Conservation (phyloP, 352 stramenopile genomes). For the Phytopythium cucurbitacearum region DNA sequence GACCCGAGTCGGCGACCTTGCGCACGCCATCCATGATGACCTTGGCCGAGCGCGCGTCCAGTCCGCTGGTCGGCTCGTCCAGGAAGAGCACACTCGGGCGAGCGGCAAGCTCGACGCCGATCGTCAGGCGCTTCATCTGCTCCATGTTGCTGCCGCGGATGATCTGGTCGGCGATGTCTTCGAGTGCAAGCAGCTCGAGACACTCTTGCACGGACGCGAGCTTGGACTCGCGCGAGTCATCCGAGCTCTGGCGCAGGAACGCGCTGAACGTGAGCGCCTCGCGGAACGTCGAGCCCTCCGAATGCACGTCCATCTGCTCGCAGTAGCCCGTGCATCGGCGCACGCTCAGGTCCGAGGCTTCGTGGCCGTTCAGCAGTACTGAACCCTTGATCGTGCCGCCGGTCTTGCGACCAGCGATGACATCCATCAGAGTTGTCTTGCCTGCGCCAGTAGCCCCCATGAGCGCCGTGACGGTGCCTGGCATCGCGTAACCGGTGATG, state of each 20-base stretch:
- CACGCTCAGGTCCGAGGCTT: conserved; percentile 47
- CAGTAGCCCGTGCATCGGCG: conserved; percentile 63
- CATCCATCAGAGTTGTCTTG: conserved; percentile 95
- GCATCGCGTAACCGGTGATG: conserved; percentile 48
- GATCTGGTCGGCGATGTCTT: conserved; percentile 57
- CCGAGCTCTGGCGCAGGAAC: conserved; percentile 62
- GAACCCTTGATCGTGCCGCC: conserved; percentile 67
- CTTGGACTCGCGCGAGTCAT: conserved; percentile 36
- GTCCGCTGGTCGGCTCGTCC: conserved; percentile 88
- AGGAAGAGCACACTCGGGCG: conserved; percentile 87
- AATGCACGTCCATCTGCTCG: conserved; percentile 90
- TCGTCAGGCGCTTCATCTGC: conserved; percentile 65
- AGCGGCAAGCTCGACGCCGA: conserved; percentile 90
- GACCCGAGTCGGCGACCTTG: conserved; percentile 74
- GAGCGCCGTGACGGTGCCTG: conserved; percentile 59
- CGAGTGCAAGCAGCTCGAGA: conserved; percentile 47
- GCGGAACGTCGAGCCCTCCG: conserved; percentile 85
- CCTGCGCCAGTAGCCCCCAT: conserved; percentile 78
- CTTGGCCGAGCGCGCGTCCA: conserved; percentile 86
- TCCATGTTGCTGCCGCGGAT: conserved; percentile 54
- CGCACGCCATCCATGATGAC: conserved; percentile 87
- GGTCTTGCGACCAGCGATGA: conserved; percentile 90
- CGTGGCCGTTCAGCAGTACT: conserved; percentile 57
- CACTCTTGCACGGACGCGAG: conserved; percentile 53
- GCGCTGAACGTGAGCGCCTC: conserved; percentile 93